These are phyloP conservation scores for Saccharomyces pastorianus DNA, from an alignment of 1,139 yeast species.

Conservation along the genomic window DNA sequence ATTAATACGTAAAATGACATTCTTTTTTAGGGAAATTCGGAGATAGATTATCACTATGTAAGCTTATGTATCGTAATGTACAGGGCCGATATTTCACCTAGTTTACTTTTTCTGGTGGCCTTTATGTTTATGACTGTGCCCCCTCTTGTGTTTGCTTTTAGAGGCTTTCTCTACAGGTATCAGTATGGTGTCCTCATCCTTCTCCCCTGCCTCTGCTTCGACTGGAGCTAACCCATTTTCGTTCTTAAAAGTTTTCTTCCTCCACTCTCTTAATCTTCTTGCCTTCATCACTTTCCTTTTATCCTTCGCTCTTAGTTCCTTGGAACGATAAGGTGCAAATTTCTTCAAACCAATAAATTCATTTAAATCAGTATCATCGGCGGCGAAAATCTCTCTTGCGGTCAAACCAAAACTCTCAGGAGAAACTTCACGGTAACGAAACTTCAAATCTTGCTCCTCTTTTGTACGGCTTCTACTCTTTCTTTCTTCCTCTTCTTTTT, in stretches of 20 bases:
- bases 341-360: constrained; percentile 81
- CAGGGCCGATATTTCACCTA: neutral
- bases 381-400: constrained; percentile 78
- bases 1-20: neutral
- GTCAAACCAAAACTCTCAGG: constrained; percentile 89
- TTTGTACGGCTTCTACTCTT: constrained; percentile 33
- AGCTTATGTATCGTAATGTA: neutral
- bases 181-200: constrained; percentile 1
- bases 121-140: constrained; percentile 2
- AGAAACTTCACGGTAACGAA: constrained; percentile 87
- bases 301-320: constrained; percentile 66
- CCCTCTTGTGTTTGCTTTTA: constrained; percentile 1
- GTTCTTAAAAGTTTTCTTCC: constrained; percentile 65
- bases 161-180: constrained; percentile 1
- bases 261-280: constrained; percentile 82
- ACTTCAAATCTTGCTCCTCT: constrained; percentile 42
- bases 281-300: constrained; percentile 77
- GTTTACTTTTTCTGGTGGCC: constrained; percentile 1
- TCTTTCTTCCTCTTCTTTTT: constrained; percentile 54
- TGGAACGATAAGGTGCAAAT: constrained; percentile 84
- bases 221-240: constrained; percentile 46
- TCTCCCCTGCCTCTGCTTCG: neutral
- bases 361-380: constrained; percentile 81
- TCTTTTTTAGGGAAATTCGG: neutral
- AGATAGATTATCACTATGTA: neutral